Evolutionary conservation across 257 asterid species (phyloP).

Genomic region (Solanum pinnatisectum): DNA sequence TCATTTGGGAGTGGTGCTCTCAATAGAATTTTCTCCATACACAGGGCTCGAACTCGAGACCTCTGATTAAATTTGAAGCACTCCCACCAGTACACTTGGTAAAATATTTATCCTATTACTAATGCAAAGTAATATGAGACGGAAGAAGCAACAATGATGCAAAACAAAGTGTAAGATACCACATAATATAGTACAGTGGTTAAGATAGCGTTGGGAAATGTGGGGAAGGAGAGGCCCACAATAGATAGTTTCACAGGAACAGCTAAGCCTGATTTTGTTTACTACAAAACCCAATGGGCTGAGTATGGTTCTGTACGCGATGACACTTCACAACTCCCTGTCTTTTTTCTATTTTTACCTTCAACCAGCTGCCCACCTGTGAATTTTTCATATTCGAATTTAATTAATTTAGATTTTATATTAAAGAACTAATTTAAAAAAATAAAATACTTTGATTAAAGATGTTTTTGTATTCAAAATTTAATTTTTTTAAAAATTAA

Average conservation of each 20-base stretch:
- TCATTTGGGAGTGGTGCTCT: no score
- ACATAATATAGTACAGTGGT: no score
- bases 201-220: neutral
- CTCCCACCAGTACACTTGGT: rapidly evolving
- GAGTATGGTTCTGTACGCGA: neutral
- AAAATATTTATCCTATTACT: no score
- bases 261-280: neutral
- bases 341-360: neutral
- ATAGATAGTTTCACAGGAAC: neutral
- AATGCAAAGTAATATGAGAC: neutral
- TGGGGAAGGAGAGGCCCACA: neutral
- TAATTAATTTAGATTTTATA: neutral
- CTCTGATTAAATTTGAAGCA: rapidly evolving
- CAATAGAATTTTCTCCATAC: no score
- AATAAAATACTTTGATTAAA: neutral
- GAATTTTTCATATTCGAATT: no score
- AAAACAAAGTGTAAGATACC: neutral
- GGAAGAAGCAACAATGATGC: neutral
- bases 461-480: neutral
- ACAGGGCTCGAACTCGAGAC: no score
- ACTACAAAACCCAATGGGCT: neutral
- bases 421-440: neutral
- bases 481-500: no score
- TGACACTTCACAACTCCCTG: neutral
- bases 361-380: neutral